phyloP scores from a whole-genome alignment of 495 filamentous ascomycete species.

The Penicillium maclennaniae region DNA sequence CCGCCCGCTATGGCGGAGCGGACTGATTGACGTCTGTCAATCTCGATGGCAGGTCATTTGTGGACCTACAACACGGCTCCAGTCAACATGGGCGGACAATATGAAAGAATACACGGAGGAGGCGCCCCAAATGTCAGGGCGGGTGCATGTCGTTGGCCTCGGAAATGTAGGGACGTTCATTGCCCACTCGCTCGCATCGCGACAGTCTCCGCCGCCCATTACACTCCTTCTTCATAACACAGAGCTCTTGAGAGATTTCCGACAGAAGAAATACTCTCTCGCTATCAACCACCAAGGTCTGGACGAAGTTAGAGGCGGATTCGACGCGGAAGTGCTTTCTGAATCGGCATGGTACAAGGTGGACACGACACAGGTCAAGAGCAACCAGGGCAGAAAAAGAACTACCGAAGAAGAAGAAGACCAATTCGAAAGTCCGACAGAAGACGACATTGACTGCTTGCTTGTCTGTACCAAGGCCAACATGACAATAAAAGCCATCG shows the following conservation, averaged over 20 bases:
- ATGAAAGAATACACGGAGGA: constrained; percentile 21
- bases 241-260: constrained; percentile 25
- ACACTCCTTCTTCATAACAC: constrained; percentile 51
- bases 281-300: constrained; percentile 34
- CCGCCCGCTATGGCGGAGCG: constrained; percentile 40
- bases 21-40: constrained; percentile 16
- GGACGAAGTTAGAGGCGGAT: constrained; percentile 39
- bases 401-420: constrained; percentile 6
- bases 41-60: constrained; percentile 1
- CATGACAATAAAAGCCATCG: constrained; percentile 54
- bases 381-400: constrained; percentile 4
- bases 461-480: constrained; percentile 66
- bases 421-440: constrained; percentile 8
- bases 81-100: constrained; percentile 36
- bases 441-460: constrained; percentile 64
- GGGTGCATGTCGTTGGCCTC: constrained; percentile 57
- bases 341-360: constrained; percentile 30
- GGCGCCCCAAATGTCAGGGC: constrained; percentile 31
- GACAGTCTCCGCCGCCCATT: constrained; percentile 55
- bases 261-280: constrained; percentile 27
- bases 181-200: constrained; percentile 54
- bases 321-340: constrained; percentile 35
- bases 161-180: constrained; percentile 59
- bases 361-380: constrained; percentile 23
- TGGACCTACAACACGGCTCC: constrained; percentile 8